Base-by-base conservation (phyloP, 2,329 filamentous ascomycete genomes). In the Boeremia lycopersici region DNA sequence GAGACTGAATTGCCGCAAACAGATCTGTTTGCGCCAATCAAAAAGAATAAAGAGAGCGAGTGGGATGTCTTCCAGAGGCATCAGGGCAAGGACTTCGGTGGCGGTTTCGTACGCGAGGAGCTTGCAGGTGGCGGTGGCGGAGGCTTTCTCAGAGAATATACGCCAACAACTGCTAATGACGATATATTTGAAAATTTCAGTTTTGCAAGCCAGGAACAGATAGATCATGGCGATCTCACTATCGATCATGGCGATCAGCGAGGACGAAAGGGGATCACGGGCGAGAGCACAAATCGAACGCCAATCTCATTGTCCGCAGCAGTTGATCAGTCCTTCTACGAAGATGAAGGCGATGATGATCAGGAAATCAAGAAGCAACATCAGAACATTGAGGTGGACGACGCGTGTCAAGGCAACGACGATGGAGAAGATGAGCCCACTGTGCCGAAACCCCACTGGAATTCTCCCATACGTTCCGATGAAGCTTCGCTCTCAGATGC, bases 1-100 rank as follows among this genome's bases (percentile, higher is more conserved):
- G 68, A 72, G 26, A 60, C 62, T 4, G 66, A 69, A 17, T 84
- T 95, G 71, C 83, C 91, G 43, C 90, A 96, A 57, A 73, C 76
- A 33, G 77, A 40, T 7, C 46, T 30, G n/a, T 39, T 38, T 2
- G 44, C 43, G 11, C 45, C 44, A 2, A 48, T 58, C 13, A 82
- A 85, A 13, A 80, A 84, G 1, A 79, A 85, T 57, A 85, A 84
- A 36, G 83, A 84, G 4, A 77, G 76, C 26, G 76, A 77, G 26
- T 75, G 68, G 57, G 67, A 70, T 4, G 67, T 65, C 1, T 72
- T 72, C 26, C 59, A 70, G 6, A 59, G 64, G 4, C 61, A 71
- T 2, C 52, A 42, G 10, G 46, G 47, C 2, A 49, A 67, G 10
- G 65, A 71, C 39, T 77, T 74, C 25, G 78, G 77, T 30, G 78